Evolutionary conservation across 176 grass and related monocot species (phyloP), one percentile per base, ranked within the genome.

Genomic region (Thalia dealbata): DNA sequence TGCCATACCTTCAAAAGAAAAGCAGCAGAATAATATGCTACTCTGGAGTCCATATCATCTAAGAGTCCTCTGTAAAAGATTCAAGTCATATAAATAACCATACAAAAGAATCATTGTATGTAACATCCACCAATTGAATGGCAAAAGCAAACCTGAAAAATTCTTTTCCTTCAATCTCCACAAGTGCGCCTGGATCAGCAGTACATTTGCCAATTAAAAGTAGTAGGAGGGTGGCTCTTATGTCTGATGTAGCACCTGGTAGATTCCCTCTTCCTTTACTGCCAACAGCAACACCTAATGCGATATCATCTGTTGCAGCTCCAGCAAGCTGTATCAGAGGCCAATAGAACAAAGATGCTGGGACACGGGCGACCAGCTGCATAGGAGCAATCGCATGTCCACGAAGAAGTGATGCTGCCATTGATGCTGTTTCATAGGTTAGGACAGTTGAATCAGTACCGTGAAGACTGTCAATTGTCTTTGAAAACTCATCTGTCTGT

Each of bases 131-230:
- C 6, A 59, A 59, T 55, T 24, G 9, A 19, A 26, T 22, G 25
- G 11, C 10, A 63, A 81, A 73, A 78, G 32, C 35, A 29, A 78
- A 89, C 95, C 90, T 93, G 77, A 99, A 99, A 69, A 93, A 99
- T 61, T 93, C 95, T 29, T 93, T 99, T 79, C 95, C 95, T 90
- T 86, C 95, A 29, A 99, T 87, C 84, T 99, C 95, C 24, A 78
- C 78, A 81, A 99, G 84, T 73, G 95, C 95, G 64, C 86, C 90
- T 61, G 82, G 82, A 73, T 99, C 90, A 88, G 89, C 87, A 66
- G 85, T 99, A 77, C 95, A 99, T 85, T 99, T 99, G 78, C 95
- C 95, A 81, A 99, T 88, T 74, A 99, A 77, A 78, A 99, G 83
- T 74, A 99, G 80, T 23, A 99, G 87, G 71, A 99, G 83, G 25